Evolutionary conservation across 306 rosid genomes (phyloP).

Genomic region (Spatholobus suberectus): DNA sequence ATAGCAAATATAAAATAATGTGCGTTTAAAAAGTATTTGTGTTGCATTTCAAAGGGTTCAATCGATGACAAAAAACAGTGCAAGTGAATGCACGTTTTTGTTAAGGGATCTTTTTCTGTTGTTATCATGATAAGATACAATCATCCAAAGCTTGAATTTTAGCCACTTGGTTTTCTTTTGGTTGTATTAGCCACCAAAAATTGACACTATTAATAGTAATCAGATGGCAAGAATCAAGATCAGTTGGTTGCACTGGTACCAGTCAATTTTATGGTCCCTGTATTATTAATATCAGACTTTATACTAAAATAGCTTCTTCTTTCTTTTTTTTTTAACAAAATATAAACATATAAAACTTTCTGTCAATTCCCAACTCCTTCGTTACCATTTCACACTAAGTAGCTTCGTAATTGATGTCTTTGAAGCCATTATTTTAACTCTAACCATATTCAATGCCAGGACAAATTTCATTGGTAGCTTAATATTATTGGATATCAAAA

Average conservation of each 20-base stretch:
- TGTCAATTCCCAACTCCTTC: too few species aligned
- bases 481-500: too few species aligned
- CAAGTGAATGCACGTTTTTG: neutral
- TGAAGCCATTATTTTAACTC: too few species aligned
- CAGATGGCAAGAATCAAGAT: neutral
- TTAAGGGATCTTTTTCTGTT: neutral
- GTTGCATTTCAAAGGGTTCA: neutral
- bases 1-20: too few species aligned
- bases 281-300: neutral
- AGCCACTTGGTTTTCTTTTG: neutral
- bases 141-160: neutral
- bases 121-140: neutral
- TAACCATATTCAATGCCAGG: too few species aligned
- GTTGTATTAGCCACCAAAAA: neutral
- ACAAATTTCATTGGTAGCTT: too few species aligned
- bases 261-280: neutral
- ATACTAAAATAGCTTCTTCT: neutral
- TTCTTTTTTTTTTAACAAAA: neutral
- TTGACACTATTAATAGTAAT: neutral
- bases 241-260: neutral
- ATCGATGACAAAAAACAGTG: neutral
- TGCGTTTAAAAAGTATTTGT: neutral
- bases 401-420: too few species aligned
- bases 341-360: too few species aligned
- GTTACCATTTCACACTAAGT: too few species aligned